phyloP scores from a whole-genome alignment of 2,329 filamentous ascomycete species.

The Exophiala viscosa region DNA sequence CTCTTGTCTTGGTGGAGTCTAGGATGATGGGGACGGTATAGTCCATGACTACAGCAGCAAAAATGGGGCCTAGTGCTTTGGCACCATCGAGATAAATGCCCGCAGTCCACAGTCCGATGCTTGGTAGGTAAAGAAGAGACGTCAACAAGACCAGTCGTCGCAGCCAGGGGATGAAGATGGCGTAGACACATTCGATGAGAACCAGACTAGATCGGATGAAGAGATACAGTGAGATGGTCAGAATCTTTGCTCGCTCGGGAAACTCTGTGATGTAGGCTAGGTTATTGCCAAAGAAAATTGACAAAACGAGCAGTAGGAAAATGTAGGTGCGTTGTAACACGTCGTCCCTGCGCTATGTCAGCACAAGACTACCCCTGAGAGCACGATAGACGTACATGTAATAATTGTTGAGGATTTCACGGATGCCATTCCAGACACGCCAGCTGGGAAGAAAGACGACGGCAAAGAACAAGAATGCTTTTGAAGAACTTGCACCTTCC shows the following conservation, averaged over 20 bases:
- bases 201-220: constrained; percentile 46
- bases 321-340: constrained; percentile 46
- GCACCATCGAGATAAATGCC: constrained; percentile 35
- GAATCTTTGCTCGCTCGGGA: constrained; percentile 36
- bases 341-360: constrained; percentile 35
- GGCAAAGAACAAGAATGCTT: constrained; percentile 45
- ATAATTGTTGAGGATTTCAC: constrained; percentile 53
- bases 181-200: constrained; percentile 25
- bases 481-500: constrained; percentile 43
- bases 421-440: constrained; percentile 51
- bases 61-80: constrained; percentile 43
- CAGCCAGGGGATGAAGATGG: constrained; percentile 40
- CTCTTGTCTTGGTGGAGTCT: constrained; percentile 43
- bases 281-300: constrained; percentile 50
- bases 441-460: constrained; percentile 49
- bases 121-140: constrained; percentile 42
- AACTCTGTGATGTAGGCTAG: constrained; percentile 43
- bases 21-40: constrained; percentile 44
- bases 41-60: constrained; percentile 44
- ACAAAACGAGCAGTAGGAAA: constrained; percentile 49
- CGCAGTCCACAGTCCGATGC: constrained; percentile 44
- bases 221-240: constrained; percentile 45
- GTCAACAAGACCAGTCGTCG: constrained; percentile 41
- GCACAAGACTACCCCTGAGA: no score
- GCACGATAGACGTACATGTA: constrained; percentile 35